phyloP scores from a whole-genome alignment of 768 basidiomycete species.

The Punctularia strigosozonata region DNA sequence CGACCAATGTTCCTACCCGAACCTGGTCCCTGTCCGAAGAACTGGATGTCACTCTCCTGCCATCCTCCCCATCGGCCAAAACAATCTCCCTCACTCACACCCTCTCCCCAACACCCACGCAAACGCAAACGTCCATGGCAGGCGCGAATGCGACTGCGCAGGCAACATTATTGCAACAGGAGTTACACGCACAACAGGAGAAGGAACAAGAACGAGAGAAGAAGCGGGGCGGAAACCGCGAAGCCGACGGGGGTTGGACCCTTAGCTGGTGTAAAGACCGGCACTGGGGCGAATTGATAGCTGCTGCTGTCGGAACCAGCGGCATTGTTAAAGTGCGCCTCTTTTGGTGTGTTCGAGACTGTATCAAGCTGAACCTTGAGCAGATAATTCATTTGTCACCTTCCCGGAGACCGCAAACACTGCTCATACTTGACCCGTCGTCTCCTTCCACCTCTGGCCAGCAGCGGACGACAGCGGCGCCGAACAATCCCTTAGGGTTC shows the following conservation, averaged over 20 bases:
- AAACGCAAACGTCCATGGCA: conserved; percentile 38
- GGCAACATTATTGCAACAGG: conserved; percentile 52
- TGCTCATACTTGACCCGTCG: conserved; percentile 48
- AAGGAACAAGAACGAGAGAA: conserved; percentile 1
- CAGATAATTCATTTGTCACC: conserved; percentile 69
- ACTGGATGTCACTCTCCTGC: conserved; percentile 56
- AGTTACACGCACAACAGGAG: conserved; percentile 16
- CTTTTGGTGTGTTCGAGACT: no score
- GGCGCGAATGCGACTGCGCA: conserved; percentile 42
- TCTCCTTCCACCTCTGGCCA: conserved; percentile 19
- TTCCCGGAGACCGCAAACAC: conserved; percentile 51
- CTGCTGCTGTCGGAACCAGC: conserved; percentile 59
- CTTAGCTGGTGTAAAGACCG: conserved; percentile 93
- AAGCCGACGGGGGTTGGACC: conserved; percentile 89
- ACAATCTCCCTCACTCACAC: conserved; percentile 36
- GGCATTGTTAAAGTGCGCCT: conserved; percentile 63
- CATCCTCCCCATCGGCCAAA: conserved; percentile 27
- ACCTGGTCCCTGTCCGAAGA: conserved; percentile 71
- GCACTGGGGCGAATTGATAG: conserved; percentile 91
- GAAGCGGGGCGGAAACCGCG: conserved; percentile 47
- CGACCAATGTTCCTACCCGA: no score
- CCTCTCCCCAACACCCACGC: conserved; percentile 60
- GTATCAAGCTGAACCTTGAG: no score
- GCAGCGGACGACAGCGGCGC: no score
- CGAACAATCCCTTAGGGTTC: no score